A percentile compares a stretch with the other conserved stretches of the same genome.
Evolutionary conservation across 345 rosid genomes (phyloP).

Genomic region (Hibiscus trionum): DNA sequence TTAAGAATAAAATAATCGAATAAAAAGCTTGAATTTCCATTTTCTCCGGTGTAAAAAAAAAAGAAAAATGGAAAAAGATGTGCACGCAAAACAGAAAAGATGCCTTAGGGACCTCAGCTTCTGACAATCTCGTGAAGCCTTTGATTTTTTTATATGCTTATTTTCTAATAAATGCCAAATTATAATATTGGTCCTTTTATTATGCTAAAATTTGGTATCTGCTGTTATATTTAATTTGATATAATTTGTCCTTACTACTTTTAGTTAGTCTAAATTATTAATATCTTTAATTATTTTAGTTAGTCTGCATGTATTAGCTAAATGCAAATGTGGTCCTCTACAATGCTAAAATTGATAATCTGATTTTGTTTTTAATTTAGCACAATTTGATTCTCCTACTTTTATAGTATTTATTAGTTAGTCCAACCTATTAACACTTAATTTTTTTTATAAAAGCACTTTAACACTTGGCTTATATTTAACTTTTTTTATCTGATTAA

Average conservation of each 20-base stretch:
- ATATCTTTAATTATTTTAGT: neutral
- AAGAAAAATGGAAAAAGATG: neutral
- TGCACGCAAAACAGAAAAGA: constrained; percentile 13
- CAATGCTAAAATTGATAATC: too few species aligned
- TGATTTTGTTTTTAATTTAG: too few species aligned
- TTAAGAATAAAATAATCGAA: neutral
- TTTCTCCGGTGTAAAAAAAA: neutral
- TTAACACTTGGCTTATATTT: too few species aligned
- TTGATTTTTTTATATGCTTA: neutral
- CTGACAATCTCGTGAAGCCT: constrained; percentile 30
- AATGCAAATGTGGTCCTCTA: too few species aligned
- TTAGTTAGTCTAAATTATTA: neutral
- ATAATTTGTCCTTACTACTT: neutral
- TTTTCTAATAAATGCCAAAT: neutral
- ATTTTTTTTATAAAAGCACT: too few species aligned
- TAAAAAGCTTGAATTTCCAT: neutral
- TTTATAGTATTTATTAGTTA: too few species aligned
- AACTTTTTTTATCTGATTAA: too few species aligned
- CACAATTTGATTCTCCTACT: too few species aligned
- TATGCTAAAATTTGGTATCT: neutral
- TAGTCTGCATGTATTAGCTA: neutral
- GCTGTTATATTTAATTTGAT: neutral
- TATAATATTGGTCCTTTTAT: neutral
- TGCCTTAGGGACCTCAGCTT: constrained; percentile 18
- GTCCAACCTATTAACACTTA: too few species aligned